Evolutionary conservation across 768 basidiomycete genomes (phyloP), one percentile per base, ranked within the genome.

Genomic region (Pisolithus orientalis): DNA sequence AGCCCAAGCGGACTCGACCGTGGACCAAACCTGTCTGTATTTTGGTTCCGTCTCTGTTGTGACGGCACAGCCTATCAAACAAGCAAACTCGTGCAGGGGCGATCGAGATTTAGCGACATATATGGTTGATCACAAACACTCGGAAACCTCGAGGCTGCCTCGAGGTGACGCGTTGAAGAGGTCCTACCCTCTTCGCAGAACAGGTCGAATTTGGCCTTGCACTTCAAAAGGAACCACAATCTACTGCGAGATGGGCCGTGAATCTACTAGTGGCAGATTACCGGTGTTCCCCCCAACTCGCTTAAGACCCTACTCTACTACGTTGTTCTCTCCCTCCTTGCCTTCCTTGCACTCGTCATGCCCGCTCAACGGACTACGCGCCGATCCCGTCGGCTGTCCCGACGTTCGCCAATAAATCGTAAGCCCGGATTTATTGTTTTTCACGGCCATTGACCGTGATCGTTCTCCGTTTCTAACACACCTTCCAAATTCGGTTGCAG

Each of bases 301-400:
- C 55, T 46, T 51, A 34, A 28, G 57, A 42, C 54, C 47, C 16
- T 48, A 24, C 44, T 55, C 55, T 55, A 39, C 55, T 55, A 39
- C 40, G 27, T 14, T 40, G 51, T 32, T n/a, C 25, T 51, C 51
- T 44, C 45, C 42, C 39, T 40, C 21, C 47, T 38, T 37, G 52
- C 53, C 24, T 13, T 17, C 25, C 29, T 54, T 29, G 37, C 31
- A 24, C 4, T 43, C 28, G 29, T 53, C 43, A 74, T 75, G 73
- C 54, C 67, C 16, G 65, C 63, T 44, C 53, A 61, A 50, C 69
- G 65, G 32, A 65, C 66, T 51, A 47, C 62, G 42, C 73, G 76
- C 47, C 72, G 67, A 53, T 80, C 78, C 25, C 73, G 75, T 39
- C 66, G 77, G 44, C 62, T 77, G 16, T 76, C 75, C 11, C 69